Base-by-base conservation (phyloP, 768 basidiomycete species). In the Collybia sp. region DNA sequence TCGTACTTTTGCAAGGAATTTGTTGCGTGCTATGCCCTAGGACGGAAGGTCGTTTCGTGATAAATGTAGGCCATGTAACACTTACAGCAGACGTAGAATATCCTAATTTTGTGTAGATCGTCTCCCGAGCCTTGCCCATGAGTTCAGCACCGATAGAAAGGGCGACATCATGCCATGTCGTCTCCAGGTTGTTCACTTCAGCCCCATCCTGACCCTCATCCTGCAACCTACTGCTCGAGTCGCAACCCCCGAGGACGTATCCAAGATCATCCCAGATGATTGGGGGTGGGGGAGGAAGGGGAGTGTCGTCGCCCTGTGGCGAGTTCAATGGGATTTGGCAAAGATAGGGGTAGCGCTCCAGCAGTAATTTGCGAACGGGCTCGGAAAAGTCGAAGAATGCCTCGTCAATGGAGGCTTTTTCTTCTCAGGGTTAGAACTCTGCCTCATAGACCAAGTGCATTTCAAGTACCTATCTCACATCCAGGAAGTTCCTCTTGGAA, bases 331-430 rank as follows among this genome's bases (percentile, higher is more conserved):
- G 93, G 2, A 85, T 76, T 15, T 77, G 60, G 0, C 80, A 75
- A 18, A 99, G 79, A 59, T 90, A 73, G 0, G 94, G 89, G 57
- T 85, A 91, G 35, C 81, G 71, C 41, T 79, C 73, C 2, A 98
- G 68, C 1, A 99, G 65, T 38, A 77, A 68, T 46, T 84, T 79
- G 32, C 89, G 82, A n/a, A 92, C 82, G 30, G 86, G 84, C 8
- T 74, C 74, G 2, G 93, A 89, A 46, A 98, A 78, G 62, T 98
- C 95, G 46, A 98, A 81, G 63, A 94, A 99, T 0, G 91, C 93
- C 59, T 99, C 96, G 57, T 98, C 96, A 31, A 98, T 96, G 0
- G 92, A 95, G 17, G 96, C 96, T 61, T 94, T 96, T 66, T 99
- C 95, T 93, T 61, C 10, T 8, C 25, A 25, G 8, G 25, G 25